Base-by-base conservation (phyloP, 2,329 filamentous ascomycete genomes). In the Alternaria triticina region DNA sequence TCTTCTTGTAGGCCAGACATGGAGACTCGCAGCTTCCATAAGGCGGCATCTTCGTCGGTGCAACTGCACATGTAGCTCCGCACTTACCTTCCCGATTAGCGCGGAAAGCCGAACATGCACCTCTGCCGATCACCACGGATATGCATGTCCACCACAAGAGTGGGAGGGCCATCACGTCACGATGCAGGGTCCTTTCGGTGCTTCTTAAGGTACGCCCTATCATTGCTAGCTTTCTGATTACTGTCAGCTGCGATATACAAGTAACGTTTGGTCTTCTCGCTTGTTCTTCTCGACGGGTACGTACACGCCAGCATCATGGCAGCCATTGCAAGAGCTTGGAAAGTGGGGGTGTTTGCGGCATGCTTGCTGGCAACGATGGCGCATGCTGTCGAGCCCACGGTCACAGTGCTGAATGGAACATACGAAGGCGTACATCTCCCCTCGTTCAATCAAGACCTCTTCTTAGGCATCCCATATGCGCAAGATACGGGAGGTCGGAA, bases 381-480 rank as follows among this genome's bases (percentile, higher is more conserved):
- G 36, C 47, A 47, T 22, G 73, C 73, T 43, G 30, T 50, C 13
- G 66, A 67, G 12, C 75, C 77, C 13, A 69, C 67, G 3, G 78
- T 74, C 17, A 71, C 64, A 10, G 71, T 79, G 0, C 69, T 72
- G 47, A 80, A 80, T 61, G 77, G 78, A 10, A 78, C 75, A 22
- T 80, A 80, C 36, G 73, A 77, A 60, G 78, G 78, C 11, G 30
- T 75, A 4, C 67, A 75, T 50, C 69, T 79, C 7, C 70, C 76
- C 1, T 68, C 71, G 3, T 79, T 77, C 66, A 72, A 83, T 43
- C 82, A 85, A 68, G 83, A 85, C 62, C 75, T 80, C 63, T 85
- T 84, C 67, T 77, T 85, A 23, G 83, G 83, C 6, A 75, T 89
- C 2, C 87, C 87, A 0, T 89, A 85, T 71, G 87, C 87, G 4